Evolutionary conservation across 768 basidiomycete genomes (phyloP), one percentile per base, ranked within the genome.

Genomic region (Phaeotremella skinneri): DNA sequence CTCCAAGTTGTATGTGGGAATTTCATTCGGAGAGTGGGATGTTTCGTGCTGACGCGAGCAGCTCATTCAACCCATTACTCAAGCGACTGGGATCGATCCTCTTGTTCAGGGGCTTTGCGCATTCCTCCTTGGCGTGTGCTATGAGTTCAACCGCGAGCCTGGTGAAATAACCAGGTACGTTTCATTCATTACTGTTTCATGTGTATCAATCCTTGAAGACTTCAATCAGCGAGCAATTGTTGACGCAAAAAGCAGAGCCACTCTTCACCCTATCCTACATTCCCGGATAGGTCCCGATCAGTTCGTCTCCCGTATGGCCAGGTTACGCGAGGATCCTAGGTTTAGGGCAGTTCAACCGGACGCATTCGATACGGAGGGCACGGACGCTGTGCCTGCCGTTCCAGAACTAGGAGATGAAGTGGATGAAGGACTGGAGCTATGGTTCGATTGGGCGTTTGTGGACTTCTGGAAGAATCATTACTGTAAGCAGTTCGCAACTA

Each of bases 401-500:
- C 32, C 66, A 52, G 57, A 69, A 50, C 29, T 62, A 56, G 31
- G 56, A 56, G 79, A 80, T 52, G 85, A 85, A 61, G 87, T 89
- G 69, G 89, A 85, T 26, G 80, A 78, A 39, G 75, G 74, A 20
- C 60, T 72, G 26, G 91, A 92, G 77, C 82, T 96, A 37, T 98
- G 96, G 96, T 89, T 98, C 72, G 93, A 98, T 76, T 98, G 93
- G 91, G 84, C 87, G 0, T 98, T 98, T 78, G 85, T 96, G 4
- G 96, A 99, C 77, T 99, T 97, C 76, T 93, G 91, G 88, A 98
- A 98, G 79, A 92, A 90, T 47, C 93, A 94, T 72, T 96, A 92
- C 72, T 90, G 94, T 94, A 68, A 73, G 89, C 77, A 25, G 17
- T 2, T 4, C 37, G n/a, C n/a, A n/a, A n/a, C n/a, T n/a, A n/a